phyloP scores from a whole-genome alignment of 2,329 filamentous ascomycete species.

The Cadophora sp. region DNA sequence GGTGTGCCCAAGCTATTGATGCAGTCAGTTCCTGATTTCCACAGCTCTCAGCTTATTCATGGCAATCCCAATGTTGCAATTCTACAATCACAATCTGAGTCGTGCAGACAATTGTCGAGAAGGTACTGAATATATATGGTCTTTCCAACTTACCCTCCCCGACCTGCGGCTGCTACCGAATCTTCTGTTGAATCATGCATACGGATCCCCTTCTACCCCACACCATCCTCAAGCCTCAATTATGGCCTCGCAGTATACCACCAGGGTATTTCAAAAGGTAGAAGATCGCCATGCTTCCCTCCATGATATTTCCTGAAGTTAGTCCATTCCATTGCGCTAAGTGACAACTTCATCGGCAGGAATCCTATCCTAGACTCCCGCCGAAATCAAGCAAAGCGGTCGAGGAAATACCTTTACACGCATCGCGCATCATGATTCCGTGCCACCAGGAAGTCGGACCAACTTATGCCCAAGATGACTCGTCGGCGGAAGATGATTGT shows the following conservation, averaged over 20 bases:
- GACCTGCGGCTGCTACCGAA: neutral
- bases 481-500: slow-evolving; percentile 42
- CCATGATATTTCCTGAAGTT: no score
- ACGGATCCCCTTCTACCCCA: neutral
- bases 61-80: neutral
- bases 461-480: slow-evolving; percentile 38
- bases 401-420: neutral
- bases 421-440: slow-evolving; percentile 38
- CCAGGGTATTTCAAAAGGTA: neutral
- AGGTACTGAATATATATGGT: neutral
- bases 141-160: neutral
- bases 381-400: slow-evolving; percentile 19
- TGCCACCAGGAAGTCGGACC: slow-evolving; percentile 40
- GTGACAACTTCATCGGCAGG: no score
- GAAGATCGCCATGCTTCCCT: neutral
- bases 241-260: neutral
- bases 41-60: neutral
- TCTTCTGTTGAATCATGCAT: neutral
- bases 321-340: no score
- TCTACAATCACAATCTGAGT: neutral
- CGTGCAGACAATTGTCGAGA: neutral
- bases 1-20: neutral
- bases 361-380: slow-evolving; percentile 17
- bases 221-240: neutral
- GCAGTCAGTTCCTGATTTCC: no score